These are phyloP conservation scores for Coccomyxa sp. DNA, from an alignment of 139 green algal species.

Conservation along the genomic window DNA sequence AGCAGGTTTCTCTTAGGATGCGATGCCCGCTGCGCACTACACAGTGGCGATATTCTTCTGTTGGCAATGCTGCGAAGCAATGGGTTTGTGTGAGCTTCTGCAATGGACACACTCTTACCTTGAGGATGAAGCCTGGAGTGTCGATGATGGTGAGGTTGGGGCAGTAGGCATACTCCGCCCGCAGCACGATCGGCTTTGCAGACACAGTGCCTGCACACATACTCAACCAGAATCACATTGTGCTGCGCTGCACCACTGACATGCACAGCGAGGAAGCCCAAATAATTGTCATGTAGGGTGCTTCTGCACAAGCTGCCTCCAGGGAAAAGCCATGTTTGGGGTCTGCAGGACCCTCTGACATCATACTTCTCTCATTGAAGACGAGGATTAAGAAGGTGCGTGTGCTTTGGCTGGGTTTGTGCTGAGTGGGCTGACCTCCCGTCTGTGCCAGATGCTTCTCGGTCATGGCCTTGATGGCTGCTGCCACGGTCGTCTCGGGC, in stretches of 20 bases:
- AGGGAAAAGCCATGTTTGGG: too few relatives aligned
- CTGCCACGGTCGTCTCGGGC: constrained; percentile 70
- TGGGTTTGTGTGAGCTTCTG: too few relatives aligned
- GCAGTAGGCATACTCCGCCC: constrained; percentile 60
- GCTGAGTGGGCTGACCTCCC: too few relatives aligned
- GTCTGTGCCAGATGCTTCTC: constrained; percentile 72
- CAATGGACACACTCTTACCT: constrained; percentile 46
- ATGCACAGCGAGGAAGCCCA: too few relatives aligned
- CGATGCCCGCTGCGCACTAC: too few relatives aligned
- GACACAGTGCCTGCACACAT: constrained; percentile 9
- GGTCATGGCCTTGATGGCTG: constrained; percentile 76
- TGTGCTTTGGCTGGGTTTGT: too few relatives aligned
- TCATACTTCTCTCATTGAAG: neutral
- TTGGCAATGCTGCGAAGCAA: too few relatives aligned
- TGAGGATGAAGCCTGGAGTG: constrained; percentile 91
- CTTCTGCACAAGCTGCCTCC: too few relatives aligned
- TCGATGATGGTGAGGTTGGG: constrained; percentile 94
- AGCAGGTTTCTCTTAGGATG: too few relatives aligned
- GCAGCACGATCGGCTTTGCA: constrained; percentile 38
- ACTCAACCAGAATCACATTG: constrained; percentile 62
- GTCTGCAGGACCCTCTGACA: constrained; percentile 3
- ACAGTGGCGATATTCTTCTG: too few relatives aligned
- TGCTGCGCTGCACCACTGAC: constrained; percentile 45
- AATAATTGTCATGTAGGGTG: too few relatives aligned
- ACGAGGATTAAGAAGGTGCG: too few relatives aligned